Percentiles rank a stretch among this genome's conserved stretches.
These are phyloP conservation scores for Ophiostoma pallidulum DNA, from an alignment of 2,329 filamentous ascomycete genomes.

Conservation along the genomic window DNA sequence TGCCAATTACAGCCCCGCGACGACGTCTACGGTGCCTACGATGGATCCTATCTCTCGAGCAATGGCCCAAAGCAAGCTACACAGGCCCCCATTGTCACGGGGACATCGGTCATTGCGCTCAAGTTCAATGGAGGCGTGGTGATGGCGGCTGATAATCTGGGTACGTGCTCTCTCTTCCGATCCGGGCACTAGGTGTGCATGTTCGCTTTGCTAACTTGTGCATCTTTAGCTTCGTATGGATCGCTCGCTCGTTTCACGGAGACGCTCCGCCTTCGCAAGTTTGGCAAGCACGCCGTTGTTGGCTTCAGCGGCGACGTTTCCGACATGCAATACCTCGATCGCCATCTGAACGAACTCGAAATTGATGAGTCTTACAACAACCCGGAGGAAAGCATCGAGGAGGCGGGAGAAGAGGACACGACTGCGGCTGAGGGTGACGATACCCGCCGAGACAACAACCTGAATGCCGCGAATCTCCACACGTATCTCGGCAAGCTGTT, in stretches of 20 bases:
- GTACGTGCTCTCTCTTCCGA: constrained; percentile 49
- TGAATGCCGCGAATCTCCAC: constrained; percentile 91
- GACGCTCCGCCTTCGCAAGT: constrained; percentile 87
- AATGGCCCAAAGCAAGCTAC: constrained; percentile 72
- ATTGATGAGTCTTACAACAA: constrained; percentile 77
- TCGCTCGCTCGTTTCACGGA: constrained; percentile 94
- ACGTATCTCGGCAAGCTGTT: constrained; percentile 93
- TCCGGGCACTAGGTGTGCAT: too few relatives aligned
- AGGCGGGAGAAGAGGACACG: constrained; percentile 16
- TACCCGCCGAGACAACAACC: constrained; percentile 37
- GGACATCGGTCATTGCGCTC: constrained; percentile 87
- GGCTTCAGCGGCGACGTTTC: constrained; percentile 96
- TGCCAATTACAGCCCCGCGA: constrained; percentile 66
- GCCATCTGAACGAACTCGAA: constrained; percentile 76
- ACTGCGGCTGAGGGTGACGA: constrained; percentile 46
- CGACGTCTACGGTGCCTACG: constrained; percentile 92
- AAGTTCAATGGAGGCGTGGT: constrained; percentile 97
- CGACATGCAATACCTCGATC: constrained; percentile 98
- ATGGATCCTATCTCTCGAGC: constrained; percentile 70
- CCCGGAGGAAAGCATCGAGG: constrained; percentile 17
- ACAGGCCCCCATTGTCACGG: constrained; percentile 86
- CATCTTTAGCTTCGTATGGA: constrained; percentile 89
- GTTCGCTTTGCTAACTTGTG: too few relatives aligned
- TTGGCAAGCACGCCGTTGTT: constrained; percentile 74
- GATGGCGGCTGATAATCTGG: constrained; percentile 93